These are phyloP conservation scores for Lanmaoa rubissima DNA, from an alignment of 768 basidiomycete species.

Conservation along the genomic window DNA sequence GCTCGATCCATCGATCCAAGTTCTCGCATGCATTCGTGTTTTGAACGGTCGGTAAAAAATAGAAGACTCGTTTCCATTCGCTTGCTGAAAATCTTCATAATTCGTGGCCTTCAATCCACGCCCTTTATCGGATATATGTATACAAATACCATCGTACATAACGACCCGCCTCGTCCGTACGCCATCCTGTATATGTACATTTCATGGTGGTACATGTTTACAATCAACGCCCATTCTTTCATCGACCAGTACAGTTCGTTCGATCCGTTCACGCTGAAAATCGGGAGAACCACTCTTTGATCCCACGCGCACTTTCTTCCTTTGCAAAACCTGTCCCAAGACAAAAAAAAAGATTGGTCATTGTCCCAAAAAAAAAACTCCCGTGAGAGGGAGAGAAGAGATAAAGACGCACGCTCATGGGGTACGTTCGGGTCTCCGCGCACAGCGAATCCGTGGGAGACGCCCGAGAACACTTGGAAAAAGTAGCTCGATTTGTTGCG, in stretches of 20 bases:
- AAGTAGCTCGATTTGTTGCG: constrained; percentile 49
- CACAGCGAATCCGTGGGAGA: constrained; percentile 28
- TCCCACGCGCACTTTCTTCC: constrained; percentile 51
- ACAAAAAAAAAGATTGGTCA: background rate
- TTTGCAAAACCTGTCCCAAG: constrained; percentile 52
- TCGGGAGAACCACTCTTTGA: constrained; percentile 45
- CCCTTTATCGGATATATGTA: too few relatives aligned
- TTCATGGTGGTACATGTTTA: too few relatives aligned
- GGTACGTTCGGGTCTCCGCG: constrained; percentile 16
- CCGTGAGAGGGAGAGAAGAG: too few relatives aligned
- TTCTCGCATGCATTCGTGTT: too few relatives aligned
- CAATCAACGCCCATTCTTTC: background rate
- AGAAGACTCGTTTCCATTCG: too few relatives aligned
- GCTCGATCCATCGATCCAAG: too few relatives aligned
- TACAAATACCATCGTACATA: too few relatives aligned
- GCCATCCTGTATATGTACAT: too few relatives aligned
- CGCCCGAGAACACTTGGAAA: constrained; percentile 52
- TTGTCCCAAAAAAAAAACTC: background rate
- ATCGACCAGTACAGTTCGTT: background rate
- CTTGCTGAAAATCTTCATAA: too few relatives aligned
- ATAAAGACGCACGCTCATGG: constrained; percentile 17
- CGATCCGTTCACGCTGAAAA: background rate
- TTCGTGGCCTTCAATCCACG: too few relatives aligned
- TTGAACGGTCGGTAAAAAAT: too few relatives aligned
- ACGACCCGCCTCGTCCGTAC: too few relatives aligned